Percentiles rank a stretch among this genome's conserved stretches.
Evolutionary conservation across 1,139 yeast genomes (phyloP).

Genomic region (Diutina siamensis): DNA sequence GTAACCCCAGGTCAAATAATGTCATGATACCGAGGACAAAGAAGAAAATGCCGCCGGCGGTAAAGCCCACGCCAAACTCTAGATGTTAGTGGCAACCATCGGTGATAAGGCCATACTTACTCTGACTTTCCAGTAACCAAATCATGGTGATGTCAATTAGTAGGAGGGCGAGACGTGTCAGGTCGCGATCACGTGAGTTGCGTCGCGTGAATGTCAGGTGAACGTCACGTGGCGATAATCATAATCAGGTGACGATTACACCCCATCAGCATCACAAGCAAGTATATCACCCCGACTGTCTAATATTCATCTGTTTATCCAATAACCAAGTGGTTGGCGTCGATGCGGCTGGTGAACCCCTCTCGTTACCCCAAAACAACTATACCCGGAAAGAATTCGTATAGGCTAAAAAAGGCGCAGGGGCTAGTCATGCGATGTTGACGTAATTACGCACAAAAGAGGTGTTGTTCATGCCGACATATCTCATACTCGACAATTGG

Average conservation of each 20-base stretch:
- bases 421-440: neutral
- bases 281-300: no score
- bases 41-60: constrained; percentile 75
- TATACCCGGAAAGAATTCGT: neutral
- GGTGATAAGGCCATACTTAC: constrained; percentile 32
- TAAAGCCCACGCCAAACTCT: constrained; percentile 92
- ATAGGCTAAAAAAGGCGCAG: neutral
- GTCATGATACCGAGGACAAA: constrained; percentile 76
- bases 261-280: no score
- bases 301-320: no score
- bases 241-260: no score
- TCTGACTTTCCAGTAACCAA: constrained; percentile 74
- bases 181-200: no score
- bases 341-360: neutral
- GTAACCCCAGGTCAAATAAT: constrained; percentile 77
- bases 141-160: constrained; percentile 26
- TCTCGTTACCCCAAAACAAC: neutral
- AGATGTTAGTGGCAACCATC: constrained; percentile 7
- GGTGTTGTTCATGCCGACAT: neutral
- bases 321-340: neutral
- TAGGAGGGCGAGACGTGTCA: no score
- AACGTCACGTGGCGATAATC: no score
- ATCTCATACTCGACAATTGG: neutral
- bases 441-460: neutral
- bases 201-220: no score